Evolutionary conservation across 768 basidiomycete genomes (phyloP).

Genomic region (Amanita subjunquillea): DNA sequence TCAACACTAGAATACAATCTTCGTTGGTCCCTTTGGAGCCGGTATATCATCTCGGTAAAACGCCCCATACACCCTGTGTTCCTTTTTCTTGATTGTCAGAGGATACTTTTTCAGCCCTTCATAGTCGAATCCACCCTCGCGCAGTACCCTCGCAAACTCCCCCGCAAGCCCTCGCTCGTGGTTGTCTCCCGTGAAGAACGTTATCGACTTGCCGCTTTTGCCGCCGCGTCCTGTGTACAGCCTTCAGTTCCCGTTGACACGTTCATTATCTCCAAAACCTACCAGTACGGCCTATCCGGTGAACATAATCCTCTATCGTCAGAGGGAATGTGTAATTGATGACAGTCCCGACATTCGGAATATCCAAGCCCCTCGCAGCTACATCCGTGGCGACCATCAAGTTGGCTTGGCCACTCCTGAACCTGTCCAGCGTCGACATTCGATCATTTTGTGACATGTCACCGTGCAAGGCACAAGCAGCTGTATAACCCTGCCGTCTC

Average conservation of each 20-base stretch:
- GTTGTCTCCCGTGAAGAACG: conserved; percentile 90
- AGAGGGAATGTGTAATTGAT: conserved; percentile 98
- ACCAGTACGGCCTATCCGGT: conserved; percentile 87
- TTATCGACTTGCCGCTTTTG: conserved; percentile 81
- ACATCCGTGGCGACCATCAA: conserved; percentile 96
- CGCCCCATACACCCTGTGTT: conserved; percentile 83
- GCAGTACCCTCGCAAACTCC: conserved; percentile 82
- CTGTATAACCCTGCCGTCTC: conserved; percentile 53
- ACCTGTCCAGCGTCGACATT: conserved; percentile 77
- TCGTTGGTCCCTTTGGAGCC: conserved; percentile 52
- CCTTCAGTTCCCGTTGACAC: neutral
- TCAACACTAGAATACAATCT: conserved; percentile 54
- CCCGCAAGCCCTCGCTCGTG: conserved; percentile 85
- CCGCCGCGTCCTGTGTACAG: conserved; percentile 69
- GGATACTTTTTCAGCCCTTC: conserved; percentile 80
- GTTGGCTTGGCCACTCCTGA: conserved; percentile 70
- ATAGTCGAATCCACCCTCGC: conserved; percentile 78
- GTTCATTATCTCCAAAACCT: conserved; percentile 13
- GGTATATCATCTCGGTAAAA: conserved; percentile 68
- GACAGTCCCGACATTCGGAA: conserved; percentile 89
- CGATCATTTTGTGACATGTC: conserved; percentile 83
- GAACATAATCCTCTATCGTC: conserved; percentile 89
- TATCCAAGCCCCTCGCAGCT: conserved; percentile 94
- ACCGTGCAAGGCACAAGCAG: conserved; percentile 77
- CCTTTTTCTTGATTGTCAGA: conserved; percentile 95